These are phyloP conservation scores for Jackrogersella multiformis DNA, from an alignment of 495 filamentous ascomycete genomes.

Conservation along the genomic window DNA sequence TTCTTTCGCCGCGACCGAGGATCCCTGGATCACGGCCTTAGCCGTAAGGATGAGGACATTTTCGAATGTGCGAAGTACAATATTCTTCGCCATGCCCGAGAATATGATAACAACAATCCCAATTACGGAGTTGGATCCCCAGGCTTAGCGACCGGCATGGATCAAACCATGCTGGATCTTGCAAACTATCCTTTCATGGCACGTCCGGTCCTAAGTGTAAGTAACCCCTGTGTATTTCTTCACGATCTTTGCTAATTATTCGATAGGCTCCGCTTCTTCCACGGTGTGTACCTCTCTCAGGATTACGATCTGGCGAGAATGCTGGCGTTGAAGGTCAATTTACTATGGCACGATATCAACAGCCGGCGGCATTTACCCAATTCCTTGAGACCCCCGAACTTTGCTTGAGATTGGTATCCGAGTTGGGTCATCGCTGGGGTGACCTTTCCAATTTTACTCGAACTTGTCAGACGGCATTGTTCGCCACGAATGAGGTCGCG, in stretches of 20 bases:
- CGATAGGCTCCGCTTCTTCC: conserved; percentile 25
- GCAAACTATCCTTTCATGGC: conserved; percentile 30
- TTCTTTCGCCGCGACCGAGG: conserved; percentile 26
- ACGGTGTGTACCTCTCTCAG: background rate
- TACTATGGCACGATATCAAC: background rate
- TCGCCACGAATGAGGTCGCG: background rate
- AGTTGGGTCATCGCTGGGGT: conserved; percentile 26
- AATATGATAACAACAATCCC: conserved; percentile 13
- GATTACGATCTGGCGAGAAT: too few relatives aligned
- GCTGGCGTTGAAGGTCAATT: background rate
- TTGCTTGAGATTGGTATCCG: background rate
- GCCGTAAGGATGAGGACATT: conserved; percentile 11
- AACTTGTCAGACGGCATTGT: conserved; percentile 26
- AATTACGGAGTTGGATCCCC: background rate
- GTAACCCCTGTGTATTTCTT: background rate
- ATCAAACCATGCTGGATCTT: conserved; percentile 7
- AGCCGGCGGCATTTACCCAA: background rate
- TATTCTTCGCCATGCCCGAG: conserved; percentile 17
- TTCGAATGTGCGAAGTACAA: conserved; percentile 22
- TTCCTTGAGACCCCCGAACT: conserved; percentile 30
- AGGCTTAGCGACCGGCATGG: background rate
- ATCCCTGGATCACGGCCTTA: conserved; percentile 18
- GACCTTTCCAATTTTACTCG: conserved; percentile 35
- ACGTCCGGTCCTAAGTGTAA: conserved; percentile 34
- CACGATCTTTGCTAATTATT: conserved; percentile 3